phyloP scores from a whole-genome alignment of 352 stramenopile species.

The Peronospora destructor region DNA sequence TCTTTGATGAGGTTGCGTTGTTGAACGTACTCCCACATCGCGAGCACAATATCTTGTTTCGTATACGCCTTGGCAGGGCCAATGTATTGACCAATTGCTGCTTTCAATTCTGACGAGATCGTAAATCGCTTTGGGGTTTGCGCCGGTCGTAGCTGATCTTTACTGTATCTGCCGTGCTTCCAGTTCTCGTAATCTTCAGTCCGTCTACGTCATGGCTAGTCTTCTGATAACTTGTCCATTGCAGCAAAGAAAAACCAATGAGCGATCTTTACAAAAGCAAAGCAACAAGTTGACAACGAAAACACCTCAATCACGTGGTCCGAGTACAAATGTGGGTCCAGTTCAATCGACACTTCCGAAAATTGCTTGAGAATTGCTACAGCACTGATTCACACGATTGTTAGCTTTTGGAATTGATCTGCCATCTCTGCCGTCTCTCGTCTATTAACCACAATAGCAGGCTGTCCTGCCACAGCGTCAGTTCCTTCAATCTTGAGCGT shows the following conservation, averaged over 20 bases:
- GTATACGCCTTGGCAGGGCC: constrained; percentile 41
- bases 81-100: constrained; percentile 36
- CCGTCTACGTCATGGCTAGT: constrained; percentile 56
- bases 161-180: constrained; percentile 46
- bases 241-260: too few relatives aligned
- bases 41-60: constrained; percentile 71
- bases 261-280: too few relatives aligned
- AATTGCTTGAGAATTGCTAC: constrained; percentile 75
- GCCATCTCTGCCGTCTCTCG: too few relatives aligned
- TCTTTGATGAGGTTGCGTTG: constrained; percentile 66
- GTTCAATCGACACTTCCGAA: constrained; percentile 62
- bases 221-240: too few relatives aligned
- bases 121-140: constrained; percentile 52
- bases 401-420: too few relatives aligned
- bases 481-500: constrained; percentile 59
- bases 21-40: constrained; percentile 77
- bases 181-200: constrained; percentile 46
- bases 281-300: too few relatives aligned
- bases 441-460: too few relatives aligned
- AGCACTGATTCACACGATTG: too few relatives aligned
- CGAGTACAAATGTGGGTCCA: constrained; percentile 58
- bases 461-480: constrained; percentile 26
- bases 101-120: constrained; percentile 40
- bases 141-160: constrained; percentile 55
- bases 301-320: constrained; percentile 61